Base-by-base conservation (phyloP, 306 rosid species). In the Cicer pinnatifidum region DNA sequence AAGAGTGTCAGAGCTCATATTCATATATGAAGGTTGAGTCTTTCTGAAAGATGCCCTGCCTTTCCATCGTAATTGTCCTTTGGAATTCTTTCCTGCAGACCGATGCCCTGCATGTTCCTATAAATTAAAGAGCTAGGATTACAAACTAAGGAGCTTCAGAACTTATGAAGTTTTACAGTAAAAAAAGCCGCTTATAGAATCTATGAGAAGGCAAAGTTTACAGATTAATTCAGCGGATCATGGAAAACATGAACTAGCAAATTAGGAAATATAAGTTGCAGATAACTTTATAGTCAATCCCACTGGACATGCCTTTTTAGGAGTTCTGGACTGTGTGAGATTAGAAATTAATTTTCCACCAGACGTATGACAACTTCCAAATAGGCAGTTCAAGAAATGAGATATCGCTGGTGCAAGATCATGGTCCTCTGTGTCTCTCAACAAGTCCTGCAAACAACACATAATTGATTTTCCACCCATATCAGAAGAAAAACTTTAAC, bases 341-440 rank as follows among this genome's bases (percentile, higher is more conserved):
- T 53, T 86, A 9, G 85, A 71, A 75, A 75, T 39, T 45, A 56
- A 66, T 77, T 90, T 95, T 47, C 90, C 82, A 64, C 78, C 86
- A 75, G 77, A 69, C 69, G 88, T 90, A 71, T 87, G 96, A 78
- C 83, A 86, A 80, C 75, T 91, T 87, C 97, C 99, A 38, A 95
- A 91, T 41, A 91, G 80, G 83, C 97, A 91, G 83, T 95, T 95
- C 80, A 95, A 86, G 85, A 88, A 90, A 85, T 95, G 99, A 61
- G 90, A 79, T 16, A 91, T 71, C 35, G 97, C 89, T 0, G 90
- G 84, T 51, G 97, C 97, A 71, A 90, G 76, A 84, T 95, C 99
- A 82, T 91, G 97, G 79, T 95, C 99, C 72, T 95, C 93, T 0
- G 90, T 90, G 39, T 90, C 96, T 82, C 99, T 90, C 78, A 95